Conservation (phyloP, 352 stramenopile species). For the Pythium oligandrum region DNA sequence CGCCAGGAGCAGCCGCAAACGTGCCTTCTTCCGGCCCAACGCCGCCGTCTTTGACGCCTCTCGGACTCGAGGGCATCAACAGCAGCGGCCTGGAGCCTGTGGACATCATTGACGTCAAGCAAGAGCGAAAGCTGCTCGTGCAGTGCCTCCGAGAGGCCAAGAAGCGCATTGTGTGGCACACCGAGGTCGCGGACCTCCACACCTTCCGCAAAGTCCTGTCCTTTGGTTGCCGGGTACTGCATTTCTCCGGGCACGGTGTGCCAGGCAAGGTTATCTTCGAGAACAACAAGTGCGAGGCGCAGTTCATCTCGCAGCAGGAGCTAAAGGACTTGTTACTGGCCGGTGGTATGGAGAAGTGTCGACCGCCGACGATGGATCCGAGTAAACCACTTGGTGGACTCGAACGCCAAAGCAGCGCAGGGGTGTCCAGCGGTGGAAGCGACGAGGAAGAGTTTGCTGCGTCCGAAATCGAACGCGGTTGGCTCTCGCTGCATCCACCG, state of each 20-base stretch:
- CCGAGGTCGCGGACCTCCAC: conserved; percentile 73
- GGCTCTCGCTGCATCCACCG: conserved; percentile 32
- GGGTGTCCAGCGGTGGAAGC: conserved; percentile 1
- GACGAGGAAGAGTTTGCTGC: conserved; percentile 14
- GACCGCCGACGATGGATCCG: too few relatives aligned
- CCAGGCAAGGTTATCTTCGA: conserved; percentile 81
- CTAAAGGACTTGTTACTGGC: conserved; percentile 71
- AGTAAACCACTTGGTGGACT: not conserved
- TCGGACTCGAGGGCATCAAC: conserved; percentile 10
- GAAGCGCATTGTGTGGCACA: conserved; percentile 66
- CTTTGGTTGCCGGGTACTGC: conserved; percentile 67
- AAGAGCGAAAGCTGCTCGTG: conserved; percentile 68
- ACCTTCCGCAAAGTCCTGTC: conserved; percentile 79
- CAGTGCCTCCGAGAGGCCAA: conserved; percentile 67
- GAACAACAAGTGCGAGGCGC: conserved; percentile 69
- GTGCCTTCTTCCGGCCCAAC: not conserved
- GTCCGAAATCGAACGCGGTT: conserved; percentile 43
- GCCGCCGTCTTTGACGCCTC: conserved; percentile 1
- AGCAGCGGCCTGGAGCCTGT: conserved; percentile 60
- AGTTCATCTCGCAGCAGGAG: conserved; percentile 80
- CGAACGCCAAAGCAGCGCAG: conserved; percentile 4
- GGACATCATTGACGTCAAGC: conserved; percentile 83
- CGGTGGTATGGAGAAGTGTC: conserved; percentile 36
- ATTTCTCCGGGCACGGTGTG: conserved; percentile 78
- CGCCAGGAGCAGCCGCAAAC: not conserved